Evolutionary conservation across 2,329 filamentous ascomycete species (phyloP), one percentile per base, ranked within the genome.

Genomic region (Curvularia spicifera): DNA sequence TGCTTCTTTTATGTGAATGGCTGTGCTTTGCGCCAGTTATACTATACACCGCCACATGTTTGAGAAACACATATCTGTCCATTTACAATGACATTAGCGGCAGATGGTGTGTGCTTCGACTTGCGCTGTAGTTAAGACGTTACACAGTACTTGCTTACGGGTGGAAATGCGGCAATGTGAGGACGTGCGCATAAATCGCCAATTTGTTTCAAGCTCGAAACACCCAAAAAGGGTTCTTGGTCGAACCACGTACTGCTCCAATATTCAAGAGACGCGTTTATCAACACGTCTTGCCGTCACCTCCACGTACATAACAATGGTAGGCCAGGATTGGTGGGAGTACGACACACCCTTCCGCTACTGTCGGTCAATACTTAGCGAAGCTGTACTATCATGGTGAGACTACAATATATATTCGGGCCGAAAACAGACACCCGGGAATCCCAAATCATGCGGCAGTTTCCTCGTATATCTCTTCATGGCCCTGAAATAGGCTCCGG

Each of bases 131-230:
- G n/a, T 18, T 2, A 37, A 9, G 6, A 37, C 6, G 13, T 15
- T 37, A 35, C 33, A 18, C 18, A 15, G n/a, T 18, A 15, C 35
- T 37, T 26, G 13, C 22, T 42, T 24, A 15, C 8, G 40, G 40
- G 13, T 15, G 8, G 22, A 12, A 43, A 13, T 26, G 22, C 13
- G 40, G 40, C 24, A 28, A 8, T 26, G 7, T 15, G 22, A 26
- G 24, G 24, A 15, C 40, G 22, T 43, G 40, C 40, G 13, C 40
- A 43, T 43, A 26, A 43, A 26, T 7, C 22, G 12, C 12, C 4
- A n/a, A n/a, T 43, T 43, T 43, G 40, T 43, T 43, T 43, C 12
- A 26, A 43, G 40, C 40, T n/a, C 40, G 22, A 26, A 43, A 43
- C 22, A 43, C n/a, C 40, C 40, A 26, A 26, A 43, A 42, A 42